phyloP scores from a whole-genome alignment of 257 asterid species.

The Gardenia jasminoides region DNA sequence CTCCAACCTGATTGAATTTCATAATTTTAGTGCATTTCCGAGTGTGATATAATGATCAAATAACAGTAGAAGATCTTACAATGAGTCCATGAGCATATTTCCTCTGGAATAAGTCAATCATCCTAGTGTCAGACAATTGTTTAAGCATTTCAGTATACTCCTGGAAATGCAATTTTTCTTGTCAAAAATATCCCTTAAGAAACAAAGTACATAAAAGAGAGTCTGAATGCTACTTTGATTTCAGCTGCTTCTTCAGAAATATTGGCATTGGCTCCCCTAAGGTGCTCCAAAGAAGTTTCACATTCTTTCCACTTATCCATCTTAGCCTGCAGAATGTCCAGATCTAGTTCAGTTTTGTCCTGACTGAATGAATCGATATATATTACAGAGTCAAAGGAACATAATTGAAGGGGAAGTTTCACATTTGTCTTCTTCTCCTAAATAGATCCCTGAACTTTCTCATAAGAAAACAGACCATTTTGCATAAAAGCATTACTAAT shows the following conservation, averaged over 20 bases:
- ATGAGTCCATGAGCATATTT: conserved; percentile 71
- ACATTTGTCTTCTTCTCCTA: neutral
- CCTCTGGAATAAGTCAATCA: conserved; percentile 71
- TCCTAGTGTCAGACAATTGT: conserved; percentile 44
- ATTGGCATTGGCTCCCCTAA: conserved; percentile 56
- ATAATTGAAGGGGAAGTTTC: neutral
- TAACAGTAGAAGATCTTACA: conserved; percentile 36
- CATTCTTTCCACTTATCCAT: conserved; percentile 55
- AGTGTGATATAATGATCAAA: neutral
- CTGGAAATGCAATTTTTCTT: conserved; percentile 30
- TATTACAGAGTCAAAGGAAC: no score
- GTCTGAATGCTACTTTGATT: conserved; percentile 45
- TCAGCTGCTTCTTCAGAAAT: conserved; percentile 69
- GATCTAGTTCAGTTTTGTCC: neutral
- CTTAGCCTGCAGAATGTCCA: conserved; percentile 56
- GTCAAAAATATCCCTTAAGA: neutral
- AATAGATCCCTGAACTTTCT: neutral
- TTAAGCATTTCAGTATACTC: conserved; percentile 59
- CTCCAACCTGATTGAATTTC: conserved; percentile 61
- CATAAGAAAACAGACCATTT: neutral
- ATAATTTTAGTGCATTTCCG: neutral
- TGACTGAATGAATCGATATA: neutral
- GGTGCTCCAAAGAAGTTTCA: conserved; percentile 59
- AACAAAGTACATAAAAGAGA: neutral
- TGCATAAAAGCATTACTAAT: neutral